Evolutionary conservation across 2,329 filamentous ascomycete genomes (phyloP).

Genomic region (Hypoxylon sp.): DNA sequence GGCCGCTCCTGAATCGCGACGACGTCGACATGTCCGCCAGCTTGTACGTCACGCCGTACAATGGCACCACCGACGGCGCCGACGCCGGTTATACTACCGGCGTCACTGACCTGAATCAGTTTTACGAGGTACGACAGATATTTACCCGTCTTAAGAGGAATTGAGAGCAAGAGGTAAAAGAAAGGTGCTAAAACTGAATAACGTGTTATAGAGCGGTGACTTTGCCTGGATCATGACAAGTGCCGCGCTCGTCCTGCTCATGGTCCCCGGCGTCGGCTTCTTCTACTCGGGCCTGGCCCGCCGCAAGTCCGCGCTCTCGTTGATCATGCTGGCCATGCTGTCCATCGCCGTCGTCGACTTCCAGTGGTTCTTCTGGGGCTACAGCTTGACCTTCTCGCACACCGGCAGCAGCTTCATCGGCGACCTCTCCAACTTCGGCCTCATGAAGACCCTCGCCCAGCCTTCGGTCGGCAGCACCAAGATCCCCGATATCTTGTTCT

Average conservation of each 20-base stretch:
- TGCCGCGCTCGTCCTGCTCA: constrained; percentile 85
- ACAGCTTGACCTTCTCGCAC: constrained; percentile 86
- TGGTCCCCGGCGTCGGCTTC: constrained; percentile 94
- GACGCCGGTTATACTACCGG: constrained; percentile 64
- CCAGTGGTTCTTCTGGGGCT: constrained; percentile 98
- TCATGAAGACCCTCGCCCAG: constrained; percentile 80
- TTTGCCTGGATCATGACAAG: constrained; percentile 84
- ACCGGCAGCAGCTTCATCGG: constrained; percentile 83
- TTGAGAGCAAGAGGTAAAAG: neutral
- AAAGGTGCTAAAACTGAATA: constrained; percentile 30
- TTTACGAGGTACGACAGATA: constrained; percentile 74
- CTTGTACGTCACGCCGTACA: constrained; percentile 57
- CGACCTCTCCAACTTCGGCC: constrained; percentile 82
- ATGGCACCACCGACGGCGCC: constrained; percentile 63
- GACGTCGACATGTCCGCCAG: constrained; percentile 48
- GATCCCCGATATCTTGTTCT: constrained; percentile 86
- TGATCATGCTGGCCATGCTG: constrained; percentile 89
- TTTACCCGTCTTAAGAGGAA: neutral
- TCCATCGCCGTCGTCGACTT: constrained; percentile 83
- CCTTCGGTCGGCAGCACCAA: constrained; percentile 79
- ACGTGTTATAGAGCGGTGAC: constrained; percentile 74
- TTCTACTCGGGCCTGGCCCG: constrained; percentile 93
- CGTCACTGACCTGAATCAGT: constrained; percentile 82
- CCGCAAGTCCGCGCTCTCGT: constrained; percentile 87
- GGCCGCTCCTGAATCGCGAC: constrained; percentile 13